phyloP scores from a whole-genome alignment of 805 yeast genomes.

The Lipomyces spencermartinsiae region DNA sequence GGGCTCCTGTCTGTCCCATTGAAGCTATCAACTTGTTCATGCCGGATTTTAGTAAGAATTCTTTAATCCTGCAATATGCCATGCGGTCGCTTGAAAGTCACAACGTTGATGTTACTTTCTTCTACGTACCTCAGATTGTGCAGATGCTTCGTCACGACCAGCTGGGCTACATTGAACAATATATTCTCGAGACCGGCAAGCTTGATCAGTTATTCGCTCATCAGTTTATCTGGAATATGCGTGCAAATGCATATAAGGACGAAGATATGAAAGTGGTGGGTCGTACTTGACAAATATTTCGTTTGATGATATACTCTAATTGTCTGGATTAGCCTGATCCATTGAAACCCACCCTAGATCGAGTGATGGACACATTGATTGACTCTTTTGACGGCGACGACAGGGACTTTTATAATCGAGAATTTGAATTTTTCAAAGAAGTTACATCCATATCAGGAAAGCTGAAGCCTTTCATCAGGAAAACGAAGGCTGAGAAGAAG shows the following conservation, averaged over 20 bases:
- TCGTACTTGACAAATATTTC: background rate
- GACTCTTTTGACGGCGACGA: slow-evolving; percentile 66
- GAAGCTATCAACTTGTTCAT: slow-evolving; percentile 83
- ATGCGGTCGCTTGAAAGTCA: slow-evolving; percentile 88
- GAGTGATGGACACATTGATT: slow-evolving; percentile 69
- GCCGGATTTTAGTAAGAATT: slow-evolving; percentile 71
- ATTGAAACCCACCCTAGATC: slow-evolving; percentile 82
- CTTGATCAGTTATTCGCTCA: slow-evolving; percentile 92
- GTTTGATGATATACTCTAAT: background rate
- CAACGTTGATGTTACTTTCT: slow-evolving; percentile 86
- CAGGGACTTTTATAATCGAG: slow-evolving; percentile 72
- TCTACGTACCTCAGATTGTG: slow-evolving; percentile 97
- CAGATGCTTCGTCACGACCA: slow-evolving; percentile 85
- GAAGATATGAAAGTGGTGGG: slow-evolving; percentile 59
- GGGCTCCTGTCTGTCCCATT: slow-evolving; percentile 81
- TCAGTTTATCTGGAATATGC: slow-evolving; percentile 97
- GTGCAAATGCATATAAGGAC: slow-evolving; percentile 89
- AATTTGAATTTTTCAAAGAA: slow-evolving; percentile 86
- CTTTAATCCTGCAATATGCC: slow-evolving; percentile 80
- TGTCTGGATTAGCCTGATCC: slow-evolving; percentile 61
- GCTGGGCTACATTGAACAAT: slow-evolving; percentile 84
- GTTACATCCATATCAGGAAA: slow-evolving; percentile 95
- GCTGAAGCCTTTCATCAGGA: slow-evolving; percentile 90
- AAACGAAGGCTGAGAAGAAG: slow-evolving; percentile 94
- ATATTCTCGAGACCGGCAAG: slow-evolving; percentile 89